phyloP scores from a whole-genome alignment of 306 rosid genomes.

The Mimosa pudica region DNA sequence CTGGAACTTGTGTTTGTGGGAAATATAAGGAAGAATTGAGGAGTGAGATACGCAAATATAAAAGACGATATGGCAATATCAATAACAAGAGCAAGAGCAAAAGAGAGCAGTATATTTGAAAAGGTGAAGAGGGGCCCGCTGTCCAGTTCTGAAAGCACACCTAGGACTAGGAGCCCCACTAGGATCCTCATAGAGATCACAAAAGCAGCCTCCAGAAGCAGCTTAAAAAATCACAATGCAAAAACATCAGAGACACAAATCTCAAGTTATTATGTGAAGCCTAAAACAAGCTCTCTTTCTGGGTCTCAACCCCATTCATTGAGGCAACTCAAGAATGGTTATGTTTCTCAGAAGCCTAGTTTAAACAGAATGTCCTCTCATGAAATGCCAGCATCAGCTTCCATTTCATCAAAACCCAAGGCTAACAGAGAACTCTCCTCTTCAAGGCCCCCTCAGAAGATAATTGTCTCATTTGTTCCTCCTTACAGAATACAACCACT shows the following conservation, averaged over 20 bases:
- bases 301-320: slow-evolving; percentile 8
- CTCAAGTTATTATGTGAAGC: slow-evolving; percentile 64
- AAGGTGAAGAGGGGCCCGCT: slow-evolving; percentile 49
- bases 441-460: slow-evolving; percentile 36
- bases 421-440: slow-evolving; percentile 43
- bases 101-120: slow-evolving; percentile 36
- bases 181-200: slow-evolving; percentile 25
- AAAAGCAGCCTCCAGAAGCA: slow-evolving; percentile 33
- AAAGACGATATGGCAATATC: slow-evolving; percentile 47
- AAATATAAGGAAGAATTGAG: not conserved
- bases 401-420: slow-evolving; percentile 31
- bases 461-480: slow-evolving; percentile 44
- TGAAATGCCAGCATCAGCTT: slow-evolving; percentile 49
- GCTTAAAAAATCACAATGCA: slow-evolving; percentile 10
- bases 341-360: slow-evolving; percentile 25
- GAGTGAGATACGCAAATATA: slow-evolving; percentile 2
- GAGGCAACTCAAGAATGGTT: slow-evolving; percentile 31
- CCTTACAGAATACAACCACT: slow-evolving; percentile 16
- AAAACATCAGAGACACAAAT: slow-evolving; percentile 39
- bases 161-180: too few relatives aligned
- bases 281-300: slow-evolving; percentile 48
- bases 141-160: slow-evolving; percentile 32
- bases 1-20: not conserved
- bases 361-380: slow-evolving; percentile 54
- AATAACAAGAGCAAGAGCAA: slow-evolving; percentile 40